phyloP scores from a whole-genome alignment of 2,329 filamentous ascomycete genomes.

The Lachnum nothofagi region DNA sequence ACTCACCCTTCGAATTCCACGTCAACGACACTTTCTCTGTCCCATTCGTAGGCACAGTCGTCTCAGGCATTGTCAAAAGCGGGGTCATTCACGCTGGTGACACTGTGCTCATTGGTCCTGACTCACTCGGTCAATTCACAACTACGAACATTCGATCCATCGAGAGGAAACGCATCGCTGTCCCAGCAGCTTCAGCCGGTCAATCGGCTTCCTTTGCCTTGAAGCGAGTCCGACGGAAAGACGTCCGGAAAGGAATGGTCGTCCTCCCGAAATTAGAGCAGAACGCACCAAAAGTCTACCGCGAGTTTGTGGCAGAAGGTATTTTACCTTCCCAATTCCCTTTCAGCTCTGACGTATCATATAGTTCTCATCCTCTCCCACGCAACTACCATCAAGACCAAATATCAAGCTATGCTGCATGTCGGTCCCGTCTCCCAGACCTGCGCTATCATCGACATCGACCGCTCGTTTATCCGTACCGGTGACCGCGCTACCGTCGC shows the following conservation, averaged over 20 bases:
- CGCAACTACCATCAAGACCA: constrained; percentile 92
- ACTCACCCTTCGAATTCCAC: constrained; percentile 87
- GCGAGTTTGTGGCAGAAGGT: constrained; percentile 76
- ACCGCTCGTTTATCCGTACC: constrained; percentile 89
- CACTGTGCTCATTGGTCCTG: constrained; percentile 79
- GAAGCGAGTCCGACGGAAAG: constrained; percentile 79
- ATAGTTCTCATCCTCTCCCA: constrained; percentile 87
- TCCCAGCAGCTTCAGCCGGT: constrained; percentile 81
- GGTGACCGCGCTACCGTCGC: constrained; percentile 92
- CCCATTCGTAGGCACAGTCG: constrained; percentile 92
- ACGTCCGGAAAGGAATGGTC: constrained; percentile 97
- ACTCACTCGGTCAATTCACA: constrained; percentile 83
- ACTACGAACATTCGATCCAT: constrained; percentile 86
- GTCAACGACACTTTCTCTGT: constrained; percentile 98
- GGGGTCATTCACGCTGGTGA: constrained; percentile 89
- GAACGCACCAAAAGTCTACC: constrained; percentile 63
- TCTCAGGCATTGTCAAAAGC: constrained; percentile 86
- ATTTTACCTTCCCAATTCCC: constrained; percentile 21
- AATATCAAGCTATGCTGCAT: constrained; percentile 97
- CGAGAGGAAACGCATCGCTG: constrained; percentile 85
- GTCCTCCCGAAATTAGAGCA: constrained; percentile 79
- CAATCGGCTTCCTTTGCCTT: constrained; percentile 91
- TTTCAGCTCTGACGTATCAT: constrained; percentile 1
- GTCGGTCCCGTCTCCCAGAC: constrained; percentile 94
- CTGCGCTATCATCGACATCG: constrained; percentile 94